Conservation (phyloP, 2,329 filamentous ascomycete species). For the Hirsutella minnesotensis region DNA sequence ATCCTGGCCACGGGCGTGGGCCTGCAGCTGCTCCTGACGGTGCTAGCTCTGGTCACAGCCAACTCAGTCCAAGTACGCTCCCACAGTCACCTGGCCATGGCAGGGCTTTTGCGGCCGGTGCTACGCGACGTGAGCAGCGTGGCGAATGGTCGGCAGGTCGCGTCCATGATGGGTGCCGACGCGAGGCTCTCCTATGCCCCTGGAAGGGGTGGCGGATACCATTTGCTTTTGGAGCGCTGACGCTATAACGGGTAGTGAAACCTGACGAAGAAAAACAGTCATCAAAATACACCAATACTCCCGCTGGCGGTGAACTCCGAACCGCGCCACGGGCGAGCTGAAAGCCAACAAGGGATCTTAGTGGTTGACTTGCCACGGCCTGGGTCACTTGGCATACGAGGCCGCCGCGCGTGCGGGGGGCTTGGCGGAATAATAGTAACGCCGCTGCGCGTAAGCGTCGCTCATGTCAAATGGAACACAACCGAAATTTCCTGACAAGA, state of each 20-base stretch:
- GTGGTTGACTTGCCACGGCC: too few relatives aligned
- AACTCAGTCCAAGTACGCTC: slow-evolving; percentile 16
- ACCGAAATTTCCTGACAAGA: too few relatives aligned
- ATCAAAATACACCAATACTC: too few relatives aligned
- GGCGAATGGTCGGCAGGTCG: neutral
- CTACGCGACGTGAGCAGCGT: slow-evolving; percentile 6
- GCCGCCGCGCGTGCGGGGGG: neutral
- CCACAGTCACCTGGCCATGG: slow-evolving; percentile 11
- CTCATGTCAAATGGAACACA: neutral
- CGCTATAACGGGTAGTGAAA: neutral
- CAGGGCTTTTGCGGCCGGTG: slow-evolving; percentile 9
- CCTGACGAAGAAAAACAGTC: too few relatives aligned
- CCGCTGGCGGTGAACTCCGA: too few relatives aligned
- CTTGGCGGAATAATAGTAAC: neutral
- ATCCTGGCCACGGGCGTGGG: slow-evolving; percentile 19
- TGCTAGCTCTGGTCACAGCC: slow-evolving; percentile 10
- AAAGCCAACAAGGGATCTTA: too few relatives aligned
- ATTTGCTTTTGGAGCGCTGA: neutral
- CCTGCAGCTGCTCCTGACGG: slow-evolving; percentile 17
- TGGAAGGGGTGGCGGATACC: neutral
- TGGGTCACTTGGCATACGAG: neutral
- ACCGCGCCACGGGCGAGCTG: too few relatives aligned
- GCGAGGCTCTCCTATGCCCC: neutral
- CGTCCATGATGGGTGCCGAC: neutral
- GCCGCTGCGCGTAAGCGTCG: neutral